These are phyloP conservation scores for Oldenlandia corymbosa DNA, from an alignment of 257 asterid genomes.

Conservation along the genomic window DNA sequence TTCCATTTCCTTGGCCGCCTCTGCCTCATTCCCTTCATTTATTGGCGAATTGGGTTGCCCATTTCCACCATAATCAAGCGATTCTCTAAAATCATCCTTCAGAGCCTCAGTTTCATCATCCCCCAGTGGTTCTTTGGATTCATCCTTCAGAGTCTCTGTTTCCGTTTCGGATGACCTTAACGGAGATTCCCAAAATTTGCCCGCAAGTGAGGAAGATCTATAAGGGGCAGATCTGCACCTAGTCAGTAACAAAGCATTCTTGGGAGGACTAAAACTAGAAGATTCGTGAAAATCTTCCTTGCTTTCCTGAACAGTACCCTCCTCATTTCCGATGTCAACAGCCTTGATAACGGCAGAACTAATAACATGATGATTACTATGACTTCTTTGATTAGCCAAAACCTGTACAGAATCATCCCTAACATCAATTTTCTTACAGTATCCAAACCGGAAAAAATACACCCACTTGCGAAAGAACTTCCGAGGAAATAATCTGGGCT, in stretches of 20 bases:
- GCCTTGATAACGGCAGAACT: conserved; percentile 16
- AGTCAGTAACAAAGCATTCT: conserved; percentile 62
- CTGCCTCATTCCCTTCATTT: conserved; percentile 14
- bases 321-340: conserved; percentile 16
- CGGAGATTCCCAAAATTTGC: conserved; percentile 68
- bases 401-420: conserved; percentile 31
- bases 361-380: conserved; percentile 7
- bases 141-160: conserved; percentile 1
- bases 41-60: conserved; percentile 14
- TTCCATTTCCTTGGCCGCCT: conserved; percentile 16
- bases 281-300: conserved; percentile 29
- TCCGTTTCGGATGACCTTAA: conserved; percentile 11
- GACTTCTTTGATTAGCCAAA: conserved; percentile 19
- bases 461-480: conserved; percentile 39
- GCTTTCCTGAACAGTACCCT: conserved; percentile 13
- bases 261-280: conserved; percentile 44
- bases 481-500: conserved; percentile 15
- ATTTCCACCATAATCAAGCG: conserved; percentile 12
- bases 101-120: background rate
- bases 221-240: conserved; percentile 98
- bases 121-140: conserved; percentile 12
- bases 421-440: conserved; percentile 41
- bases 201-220: conserved; percentile 78
- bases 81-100: conserved; percentile 11
- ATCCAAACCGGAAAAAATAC: conserved; percentile 34